Evolutionary conservation across 2,329 filamentous ascomycete genomes (phyloP), one percentile per base, ranked within the genome.

Genomic region (Thelonectria olida): DNA sequence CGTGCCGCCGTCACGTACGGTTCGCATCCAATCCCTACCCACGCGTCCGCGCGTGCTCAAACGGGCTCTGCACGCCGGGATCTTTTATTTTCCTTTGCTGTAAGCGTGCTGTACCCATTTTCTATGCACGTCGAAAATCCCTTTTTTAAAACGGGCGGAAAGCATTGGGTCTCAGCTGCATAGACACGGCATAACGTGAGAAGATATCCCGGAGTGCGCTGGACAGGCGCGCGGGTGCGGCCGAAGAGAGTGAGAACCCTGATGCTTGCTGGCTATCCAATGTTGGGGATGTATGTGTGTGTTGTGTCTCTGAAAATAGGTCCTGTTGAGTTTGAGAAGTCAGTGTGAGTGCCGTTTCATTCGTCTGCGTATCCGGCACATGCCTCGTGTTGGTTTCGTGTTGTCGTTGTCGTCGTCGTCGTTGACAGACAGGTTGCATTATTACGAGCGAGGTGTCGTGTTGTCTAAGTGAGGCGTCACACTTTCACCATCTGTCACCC

Each of bases 1-100:
- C 7, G 5, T 38, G n/a, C 20, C 49, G 44, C 36, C 70, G 64
- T 58, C 61, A 70, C 59, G 7, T 28, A 15, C 20, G 38, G 45
- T 51, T 51, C 36, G 22, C 41, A 55, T 23, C 41, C 55, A 61
- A 51, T 65, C 60, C 52, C 34, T 31, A 54, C 23, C 25, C 27
- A 3, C 42, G 22, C 31, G 45, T 38, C 63, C 36, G 49, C 50
- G 48, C 42, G 23, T 53, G 34, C 44, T 36, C 48, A 60, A 61
- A 53, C 50, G 42, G 60, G 38, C 54, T 57, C 67, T 23, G 47
- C 23, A 20, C n/a, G 19, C 34, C n/a, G 34, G 34, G 10, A 36
- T 5, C 12, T 36, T 36, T 31, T 7, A 7, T 31, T 31, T 31
- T 31, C 13, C 13, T 31, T n/a, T n/a, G n/a, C n/a, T n/a, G n/a